Base-by-base conservation (phyloP, 805 yeast genomes). In the Ogataea methanolica region DNA sequence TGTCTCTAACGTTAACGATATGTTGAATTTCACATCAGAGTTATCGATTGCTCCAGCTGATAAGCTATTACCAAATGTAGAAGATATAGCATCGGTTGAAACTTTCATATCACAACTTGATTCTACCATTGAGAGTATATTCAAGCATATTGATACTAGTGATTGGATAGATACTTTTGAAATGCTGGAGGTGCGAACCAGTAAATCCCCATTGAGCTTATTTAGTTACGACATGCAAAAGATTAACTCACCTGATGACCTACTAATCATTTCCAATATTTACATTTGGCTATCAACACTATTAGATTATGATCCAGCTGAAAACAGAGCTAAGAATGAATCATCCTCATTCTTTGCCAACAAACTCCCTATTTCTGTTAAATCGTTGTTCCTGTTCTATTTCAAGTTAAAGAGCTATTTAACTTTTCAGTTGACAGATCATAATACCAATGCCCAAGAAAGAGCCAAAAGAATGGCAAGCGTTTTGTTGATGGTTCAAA, bases 111-210 rank as follows among this genome's bases (percentile, higher is more conserved):
- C 75, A 46, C 75, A 76, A 41, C 64, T 91, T 49, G 92, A 91
- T 65, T 69, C 72, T 16, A 69, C 88, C 6, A 74, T 87, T 26
- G 70, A 76, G 2, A 75, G 77, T 4, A 71, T 84, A 33, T 82
- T 84, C 60, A 70, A 68, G 26, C 75, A 79, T 11, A 75, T 85
- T 33, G 74, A 80, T 12, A 64, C 80, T 12, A 78, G 77, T 50
- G 96, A 91, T 56, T 92, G 97, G 97, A 71, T 88, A 44, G 75
- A 76, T 46, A 78, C 84, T 4, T 86, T 79, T 61, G 92, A 88
- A 58, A 67, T 83, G 1, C 66, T 92, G 40, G 97, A 91, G 61
- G 69, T 78, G 33, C 83, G 85, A 49, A 78, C 83, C 23, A 78
- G 79, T 21, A 80, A 76, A 42, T 74, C 82, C 0, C 62, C 76